Evolutionary conservation across 139 green algal species (phyloP).

Genomic region (Auxenochlorella pyrenoidosa): DNA sequence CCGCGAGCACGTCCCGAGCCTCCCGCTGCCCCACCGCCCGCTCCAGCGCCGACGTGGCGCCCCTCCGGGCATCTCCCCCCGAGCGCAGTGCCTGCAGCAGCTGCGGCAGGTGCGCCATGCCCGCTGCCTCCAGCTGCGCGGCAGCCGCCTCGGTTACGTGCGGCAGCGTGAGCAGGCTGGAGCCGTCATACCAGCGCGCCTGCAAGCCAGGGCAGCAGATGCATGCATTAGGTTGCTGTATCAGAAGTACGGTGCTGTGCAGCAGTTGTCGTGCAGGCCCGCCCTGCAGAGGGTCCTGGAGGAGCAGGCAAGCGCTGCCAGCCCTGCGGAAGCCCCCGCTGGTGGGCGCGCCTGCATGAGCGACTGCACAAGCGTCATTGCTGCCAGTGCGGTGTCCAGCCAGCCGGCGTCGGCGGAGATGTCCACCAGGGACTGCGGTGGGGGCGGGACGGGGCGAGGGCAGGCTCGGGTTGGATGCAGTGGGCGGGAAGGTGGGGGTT

Average conservation of each 20-base stretch:
- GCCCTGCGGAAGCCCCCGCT: too few relatives aligned
- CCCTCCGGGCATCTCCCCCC: background rate
- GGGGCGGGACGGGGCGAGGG: background rate
- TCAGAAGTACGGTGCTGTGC: background rate
- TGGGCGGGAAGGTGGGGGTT: too few relatives aligned
- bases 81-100: slow-evolving; percentile 60
- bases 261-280: background rate
- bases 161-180: slow-evolving; percentile 76
- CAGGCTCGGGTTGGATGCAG: too few relatives aligned
- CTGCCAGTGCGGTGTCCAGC: slow-evolving; percentile 77
- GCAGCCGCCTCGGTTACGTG: slow-evolving; percentile 55
- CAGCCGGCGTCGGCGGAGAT: slow-evolving; percentile 82
- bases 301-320: too few relatives aligned
- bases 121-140: slow-evolving; percentile 46
- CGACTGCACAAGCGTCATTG: slow-evolving; percentile 87
- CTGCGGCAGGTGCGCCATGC: slow-evolving; percentile 53
- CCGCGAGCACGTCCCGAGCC: slow-evolving; percentile 29
- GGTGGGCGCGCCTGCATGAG: slow-evolving; percentile 81
- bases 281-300: background rate
- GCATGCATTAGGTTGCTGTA: too few relatives aligned
- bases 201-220: too few relatives aligned
- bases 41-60: background rate
- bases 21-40: slow-evolving; percentile 39
- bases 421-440: slow-evolving; percentile 91
- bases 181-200: slow-evolving; percentile 82